These are phyloP conservation scores for Solanum paucissectum DNA, from an alignment of 257 asterid species.

Conservation along the genomic window DNA sequence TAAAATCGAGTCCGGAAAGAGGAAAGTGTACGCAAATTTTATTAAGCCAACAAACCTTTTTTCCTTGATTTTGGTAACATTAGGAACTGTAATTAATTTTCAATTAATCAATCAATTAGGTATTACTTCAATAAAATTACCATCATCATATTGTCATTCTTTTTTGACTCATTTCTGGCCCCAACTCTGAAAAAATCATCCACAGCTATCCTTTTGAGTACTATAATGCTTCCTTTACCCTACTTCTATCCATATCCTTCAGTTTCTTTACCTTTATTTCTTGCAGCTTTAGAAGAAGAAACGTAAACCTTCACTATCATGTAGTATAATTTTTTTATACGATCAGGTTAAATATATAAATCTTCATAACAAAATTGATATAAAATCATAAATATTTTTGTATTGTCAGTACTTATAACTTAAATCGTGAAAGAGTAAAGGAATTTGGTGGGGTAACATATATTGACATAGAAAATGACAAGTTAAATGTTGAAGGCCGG, in stretches of 20 bases:
- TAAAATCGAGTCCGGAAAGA: too few species aligned
- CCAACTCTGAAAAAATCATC: background rate
- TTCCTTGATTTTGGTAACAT: background rate
- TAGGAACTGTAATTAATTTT: background rate
- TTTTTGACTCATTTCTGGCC: background rate
- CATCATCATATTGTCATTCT: background rate
- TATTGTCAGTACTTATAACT: background rate
- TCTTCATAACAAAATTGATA: background rate
- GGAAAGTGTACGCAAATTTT: too few species aligned
- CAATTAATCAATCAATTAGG: background rate
- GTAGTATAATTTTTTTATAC: background rate
- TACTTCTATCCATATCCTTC: background rate
- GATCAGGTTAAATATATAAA: too few species aligned
- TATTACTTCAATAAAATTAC: background rate
- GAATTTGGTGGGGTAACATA: background rate
- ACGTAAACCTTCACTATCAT: background rate
- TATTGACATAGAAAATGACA: background rate
- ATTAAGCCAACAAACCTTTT: background rate
- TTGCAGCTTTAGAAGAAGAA: background rate
- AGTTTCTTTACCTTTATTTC: background rate
- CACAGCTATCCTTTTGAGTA: background rate
- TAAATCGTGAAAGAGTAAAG: background rate
- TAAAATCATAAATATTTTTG: background rate
- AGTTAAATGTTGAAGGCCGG: background rate
- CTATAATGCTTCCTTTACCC: background rate